phyloP scores from a whole-genome alignment of 2,329 filamentous ascomycete species.

The Alternaria brassicae region DNA sequence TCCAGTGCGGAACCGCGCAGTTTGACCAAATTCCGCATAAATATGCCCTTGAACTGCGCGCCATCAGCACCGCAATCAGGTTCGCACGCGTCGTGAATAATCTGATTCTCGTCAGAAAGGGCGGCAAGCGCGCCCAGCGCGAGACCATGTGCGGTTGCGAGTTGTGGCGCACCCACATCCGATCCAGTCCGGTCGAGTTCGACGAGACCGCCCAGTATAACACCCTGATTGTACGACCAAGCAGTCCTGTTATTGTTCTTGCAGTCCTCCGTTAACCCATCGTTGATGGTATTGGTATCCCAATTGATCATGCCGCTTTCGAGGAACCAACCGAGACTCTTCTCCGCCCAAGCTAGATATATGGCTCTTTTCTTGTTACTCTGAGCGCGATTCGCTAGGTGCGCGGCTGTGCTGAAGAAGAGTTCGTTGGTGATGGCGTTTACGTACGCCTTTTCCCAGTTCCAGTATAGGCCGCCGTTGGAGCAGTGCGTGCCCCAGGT shows the following conservation, averaged over 20 bases:
- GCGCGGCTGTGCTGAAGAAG: slow-evolving; percentile 62
- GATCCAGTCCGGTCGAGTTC: slow-evolving; percentile 58
- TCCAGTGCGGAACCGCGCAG: slow-evolving; percentile 62
- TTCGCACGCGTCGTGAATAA: slow-evolving; percentile 53
- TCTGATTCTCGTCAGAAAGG: slow-evolving; percentile 48
- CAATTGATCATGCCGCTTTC: slow-evolving; percentile 59
- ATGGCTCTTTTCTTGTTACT: slow-evolving; percentile 43
- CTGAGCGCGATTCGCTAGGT: slow-evolving; percentile 59
- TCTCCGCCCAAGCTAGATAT: slow-evolving; percentile 57
- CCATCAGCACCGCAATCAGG: slow-evolving; percentile 52
- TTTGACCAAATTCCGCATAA: slow-evolving; percentile 68
- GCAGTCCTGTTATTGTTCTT: slow-evolving; percentile 57
- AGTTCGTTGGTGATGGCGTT: slow-evolving; percentile 66
- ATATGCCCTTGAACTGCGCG: slow-evolving; percentile 76
- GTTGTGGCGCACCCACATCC: slow-evolving; percentile 38
- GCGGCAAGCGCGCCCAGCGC: slow-evolving; percentile 49
- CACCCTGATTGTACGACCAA: slow-evolving; percentile 68
- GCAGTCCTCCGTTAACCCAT: slow-evolving; percentile 61
- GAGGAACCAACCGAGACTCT: slow-evolving; percentile 61
- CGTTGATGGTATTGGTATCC: slow-evolving; percentile 59
- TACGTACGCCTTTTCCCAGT: slow-evolving; percentile 54
- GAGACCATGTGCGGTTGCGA: slow-evolving; percentile 48
- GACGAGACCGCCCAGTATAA: slow-evolving; percentile 65
- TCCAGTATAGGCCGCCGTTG: slow-evolving; percentile 60
- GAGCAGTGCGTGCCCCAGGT: slow-evolving; percentile 52